Percentiles rank a stretch among this genome's conserved stretches.
These are phyloP conservation scores for Diaporthe velutina DNA, from an alignment of 2,329 filamentous ascomycete species.

Conservation along the genomic window DNA sequence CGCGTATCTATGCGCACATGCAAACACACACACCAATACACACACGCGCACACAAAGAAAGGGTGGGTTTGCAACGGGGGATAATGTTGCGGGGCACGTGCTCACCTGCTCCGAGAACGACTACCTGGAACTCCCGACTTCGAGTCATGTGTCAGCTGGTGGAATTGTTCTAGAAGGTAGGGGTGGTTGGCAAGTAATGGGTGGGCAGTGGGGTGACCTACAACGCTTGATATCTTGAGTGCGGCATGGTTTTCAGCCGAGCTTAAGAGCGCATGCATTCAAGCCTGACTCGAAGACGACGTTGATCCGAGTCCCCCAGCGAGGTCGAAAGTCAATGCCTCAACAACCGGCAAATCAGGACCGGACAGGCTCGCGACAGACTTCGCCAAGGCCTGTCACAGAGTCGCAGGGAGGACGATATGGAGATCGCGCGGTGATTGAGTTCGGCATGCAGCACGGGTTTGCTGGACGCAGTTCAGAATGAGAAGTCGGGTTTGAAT, in stretches of 20 bases:
- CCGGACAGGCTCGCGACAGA: conserved; percentile 26
- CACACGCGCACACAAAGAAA: not conserved
- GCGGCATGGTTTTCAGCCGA: conserved; percentile 38
- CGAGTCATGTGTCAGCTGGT: conserved; percentile 30
- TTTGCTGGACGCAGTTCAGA: conserved; percentile 9
- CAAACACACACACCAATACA: not conserved
- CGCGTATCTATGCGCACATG: not conserved
- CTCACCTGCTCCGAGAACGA: conserved; percentile 84
- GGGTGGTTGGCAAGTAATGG: conserved; percentile 5
- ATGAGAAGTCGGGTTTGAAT: conserved; percentile 14
- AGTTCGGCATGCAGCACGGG: conserved; percentile 37
- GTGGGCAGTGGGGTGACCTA: conserved; percentile 27
- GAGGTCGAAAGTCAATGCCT: conserved; percentile 29
- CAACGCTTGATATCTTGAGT: conserved; percentile 40
- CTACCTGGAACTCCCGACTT: conserved; percentile 85
- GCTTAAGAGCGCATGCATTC: conserved; percentile 36
- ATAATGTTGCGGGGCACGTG: conserved; percentile 32
- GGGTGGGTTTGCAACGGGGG: conserved; percentile 12
- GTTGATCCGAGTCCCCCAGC: not conserved
- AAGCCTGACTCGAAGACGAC: conserved; percentile 25
- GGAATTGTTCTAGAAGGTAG: conserved; percentile 26
- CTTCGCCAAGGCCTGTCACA: conserved; percentile 37
- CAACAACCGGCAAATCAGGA: conserved; percentile 28
- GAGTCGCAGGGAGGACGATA: conserved; percentile 36
- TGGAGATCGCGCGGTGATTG: conserved; percentile 25